Conservation (phyloP, 2,329 filamentous ascomycete genomes). For the Aspergillus sp. region DNA sequence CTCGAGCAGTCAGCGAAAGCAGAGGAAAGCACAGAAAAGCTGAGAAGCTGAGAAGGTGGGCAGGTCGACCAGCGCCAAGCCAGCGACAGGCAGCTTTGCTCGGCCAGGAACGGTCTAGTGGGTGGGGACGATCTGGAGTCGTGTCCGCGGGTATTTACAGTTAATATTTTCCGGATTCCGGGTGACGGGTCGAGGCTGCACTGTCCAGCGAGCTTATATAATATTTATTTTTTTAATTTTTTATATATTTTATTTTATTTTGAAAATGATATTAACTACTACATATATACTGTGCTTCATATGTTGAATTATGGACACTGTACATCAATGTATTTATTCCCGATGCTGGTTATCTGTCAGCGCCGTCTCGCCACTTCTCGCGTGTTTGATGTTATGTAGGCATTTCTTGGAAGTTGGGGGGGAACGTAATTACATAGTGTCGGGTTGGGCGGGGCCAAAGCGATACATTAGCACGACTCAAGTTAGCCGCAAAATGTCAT, state of each 20-base stretch:
- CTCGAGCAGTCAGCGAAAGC: slow-evolving; percentile 21
- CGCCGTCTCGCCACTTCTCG: too few species aligned
- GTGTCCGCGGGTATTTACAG: slow-evolving; percentile 22
- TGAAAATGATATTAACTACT: not conserved
- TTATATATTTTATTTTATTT: not conserved
- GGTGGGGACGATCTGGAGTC: slow-evolving; percentile 20
- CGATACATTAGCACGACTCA: too few species aligned
- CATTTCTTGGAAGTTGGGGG: too few species aligned
- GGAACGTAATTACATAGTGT: too few species aligned
- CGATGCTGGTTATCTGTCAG: too few species aligned
- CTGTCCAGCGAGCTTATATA: not conserved
- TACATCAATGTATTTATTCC: not conserved
- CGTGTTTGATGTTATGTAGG: too few species aligned
- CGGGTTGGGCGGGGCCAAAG: too few species aligned
- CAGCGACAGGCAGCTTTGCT: slow-evolving; percentile 6
- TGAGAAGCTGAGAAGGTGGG: slow-evolving; percentile 9
- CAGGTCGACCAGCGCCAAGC: slow-evolving; percentile 21
- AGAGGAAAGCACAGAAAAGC: slow-evolving; percentile 18
- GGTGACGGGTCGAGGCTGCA: too few species aligned
- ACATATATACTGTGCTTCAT: not conserved
- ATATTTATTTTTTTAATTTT: not conserved
- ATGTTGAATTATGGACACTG: not conserved
- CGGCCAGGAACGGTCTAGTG: slow-evolving; percentile 23
- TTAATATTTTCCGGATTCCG: slow-evolving; percentile 19
- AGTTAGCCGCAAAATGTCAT: too few species aligned